Percentiles rank a stretch among this genome's conserved stretches.
phyloP scores from a whole-genome alignment of 192 early-diverging fungal species.

The Entomortierella parvispora region DNA sequence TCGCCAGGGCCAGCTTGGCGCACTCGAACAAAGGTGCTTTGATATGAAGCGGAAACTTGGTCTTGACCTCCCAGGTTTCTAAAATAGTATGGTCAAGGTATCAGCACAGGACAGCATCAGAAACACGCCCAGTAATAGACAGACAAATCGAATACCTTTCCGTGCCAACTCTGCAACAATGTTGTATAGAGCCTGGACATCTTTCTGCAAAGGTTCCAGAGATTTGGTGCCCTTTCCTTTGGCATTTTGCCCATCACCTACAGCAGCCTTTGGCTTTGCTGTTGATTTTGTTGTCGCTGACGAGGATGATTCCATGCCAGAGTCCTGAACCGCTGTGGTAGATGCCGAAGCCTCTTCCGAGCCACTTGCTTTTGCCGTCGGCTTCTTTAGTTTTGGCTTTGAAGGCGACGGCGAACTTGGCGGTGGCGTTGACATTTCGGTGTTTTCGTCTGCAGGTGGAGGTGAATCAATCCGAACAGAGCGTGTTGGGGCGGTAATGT shows the following conservation, averaged over 20 bases:
- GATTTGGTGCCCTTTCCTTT: slow-evolving; percentile 5
- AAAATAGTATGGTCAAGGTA: background rate
- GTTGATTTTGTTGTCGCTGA: background rate
- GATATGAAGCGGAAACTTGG: slow-evolving; percentile 57
- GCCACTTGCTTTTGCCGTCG: background rate
- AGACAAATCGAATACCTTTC: slow-evolving; percentile 26
- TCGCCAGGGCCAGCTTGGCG: slow-evolving; percentile 26
- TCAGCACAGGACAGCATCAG: background rate
- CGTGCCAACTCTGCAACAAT: slow-evolving; percentile 30
- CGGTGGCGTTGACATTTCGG: slow-evolving; percentile 8
- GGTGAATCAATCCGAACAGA: slow-evolving; percentile 29
- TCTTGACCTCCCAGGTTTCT: slow-evolving; percentile 63
- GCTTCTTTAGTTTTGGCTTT: slow-evolving; percentile 6
- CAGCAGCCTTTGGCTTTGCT: background rate
- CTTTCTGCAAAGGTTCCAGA: slow-evolving; percentile 42
- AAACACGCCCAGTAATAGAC: background rate
- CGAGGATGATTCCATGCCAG: background rate
- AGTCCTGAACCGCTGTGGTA: background rate
- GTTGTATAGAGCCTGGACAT: slow-evolving; percentile 35
- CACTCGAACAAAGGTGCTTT: slow-evolving; percentile 48
- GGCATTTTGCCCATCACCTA: too few species aligned
- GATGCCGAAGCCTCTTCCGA: slow-evolving; percentile 1
- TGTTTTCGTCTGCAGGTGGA: slow-evolving; percentile 13
- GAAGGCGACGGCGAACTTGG: slow-evolving; percentile 23
- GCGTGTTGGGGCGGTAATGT: slow-evolving; percentile 10